A percentile compares a stretch with the other conserved stretches of the same genome.
phyloP scores from a whole-genome alignment of 148 eudicot species.

The Heliosperma pusillum region DNA sequence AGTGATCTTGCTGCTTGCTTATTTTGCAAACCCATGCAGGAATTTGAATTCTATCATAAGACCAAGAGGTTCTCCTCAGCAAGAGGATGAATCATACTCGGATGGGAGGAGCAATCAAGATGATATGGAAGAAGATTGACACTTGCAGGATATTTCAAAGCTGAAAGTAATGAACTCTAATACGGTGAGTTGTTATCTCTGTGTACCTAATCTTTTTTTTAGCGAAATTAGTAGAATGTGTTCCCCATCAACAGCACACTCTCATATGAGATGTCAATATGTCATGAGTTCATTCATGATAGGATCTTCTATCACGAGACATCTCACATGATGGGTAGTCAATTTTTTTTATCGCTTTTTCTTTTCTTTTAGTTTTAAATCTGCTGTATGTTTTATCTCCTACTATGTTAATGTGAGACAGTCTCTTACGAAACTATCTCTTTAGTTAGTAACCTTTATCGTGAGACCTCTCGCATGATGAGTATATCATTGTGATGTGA shows the following conservation, averaged over 20 bases:
- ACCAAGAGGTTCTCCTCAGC: conserved; percentile 38
- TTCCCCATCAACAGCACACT: background rate
- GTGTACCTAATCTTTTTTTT: background rate
- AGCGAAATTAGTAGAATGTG: background rate
- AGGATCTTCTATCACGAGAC: background rate
- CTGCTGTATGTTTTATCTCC: background rate
- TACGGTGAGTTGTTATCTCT: conserved; percentile 2
- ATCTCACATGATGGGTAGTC: no score
- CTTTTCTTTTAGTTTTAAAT: background rate
- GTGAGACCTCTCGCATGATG: no score
- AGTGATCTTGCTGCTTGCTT: background rate
- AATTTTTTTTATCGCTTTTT: no score
- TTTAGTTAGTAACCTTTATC: background rate
- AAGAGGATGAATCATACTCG: conserved; percentile 30
- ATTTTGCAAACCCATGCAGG: conserved; percentile 35
- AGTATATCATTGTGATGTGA: no score
- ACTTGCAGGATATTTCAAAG: background rate
- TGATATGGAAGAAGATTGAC: conserved; percentile 48
- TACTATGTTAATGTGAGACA: background rate
- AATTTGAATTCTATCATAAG: conserved; percentile 38
- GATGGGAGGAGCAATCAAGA: conserved; percentile 38
- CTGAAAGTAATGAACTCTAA: conserved; percentile 11
- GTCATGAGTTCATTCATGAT: background rate
- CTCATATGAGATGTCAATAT: background rate
- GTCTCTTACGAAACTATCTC: background rate